phyloP scores from a whole-genome alignment of 192 early-diverging fungal species.

The Mortierella hygrophila region DNA sequence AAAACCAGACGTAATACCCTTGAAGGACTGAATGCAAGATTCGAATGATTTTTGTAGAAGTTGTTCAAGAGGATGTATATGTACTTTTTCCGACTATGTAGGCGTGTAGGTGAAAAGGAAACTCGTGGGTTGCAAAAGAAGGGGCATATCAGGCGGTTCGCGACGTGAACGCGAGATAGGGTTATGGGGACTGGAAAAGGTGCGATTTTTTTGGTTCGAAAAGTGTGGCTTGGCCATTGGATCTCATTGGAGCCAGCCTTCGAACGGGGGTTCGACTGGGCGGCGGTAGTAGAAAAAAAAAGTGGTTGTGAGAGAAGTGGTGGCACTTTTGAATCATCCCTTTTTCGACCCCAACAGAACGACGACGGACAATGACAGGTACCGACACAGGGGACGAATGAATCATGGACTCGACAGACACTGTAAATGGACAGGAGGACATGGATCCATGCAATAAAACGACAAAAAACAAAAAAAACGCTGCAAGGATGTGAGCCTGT shows the following conservation, averaged over 20 bases:
- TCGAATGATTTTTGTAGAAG: too few relatives aligned
- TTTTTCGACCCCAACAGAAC: background rate
- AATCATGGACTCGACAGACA: background rate
- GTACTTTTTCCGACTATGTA: too few relatives aligned
- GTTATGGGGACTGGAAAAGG: background rate
- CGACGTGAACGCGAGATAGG: background rate
- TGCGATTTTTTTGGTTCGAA: background rate
- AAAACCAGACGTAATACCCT: too few relatives aligned
- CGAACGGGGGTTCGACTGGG: background rate
- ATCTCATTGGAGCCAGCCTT: conserved; percentile 25
- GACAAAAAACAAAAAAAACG: background rate
- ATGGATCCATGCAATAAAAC: background rate
- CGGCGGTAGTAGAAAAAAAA: background rate
- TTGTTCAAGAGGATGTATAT: too few relatives aligned
- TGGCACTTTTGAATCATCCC: background rate
- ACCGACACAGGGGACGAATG: background rate
- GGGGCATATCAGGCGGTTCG: background rate
- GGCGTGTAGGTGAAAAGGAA: too few relatives aligned
- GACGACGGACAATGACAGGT: conserved; percentile 21
- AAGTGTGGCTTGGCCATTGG: conserved; percentile 35
- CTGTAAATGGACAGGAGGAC: background rate
- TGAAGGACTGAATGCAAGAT: too few relatives aligned
- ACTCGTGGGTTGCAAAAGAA: too few relatives aligned
- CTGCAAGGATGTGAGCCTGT: background rate
- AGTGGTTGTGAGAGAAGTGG: background rate